Evolutionary conservation across 805 yeast genomes (phyloP).

Genomic region (Candida takata): DNA sequence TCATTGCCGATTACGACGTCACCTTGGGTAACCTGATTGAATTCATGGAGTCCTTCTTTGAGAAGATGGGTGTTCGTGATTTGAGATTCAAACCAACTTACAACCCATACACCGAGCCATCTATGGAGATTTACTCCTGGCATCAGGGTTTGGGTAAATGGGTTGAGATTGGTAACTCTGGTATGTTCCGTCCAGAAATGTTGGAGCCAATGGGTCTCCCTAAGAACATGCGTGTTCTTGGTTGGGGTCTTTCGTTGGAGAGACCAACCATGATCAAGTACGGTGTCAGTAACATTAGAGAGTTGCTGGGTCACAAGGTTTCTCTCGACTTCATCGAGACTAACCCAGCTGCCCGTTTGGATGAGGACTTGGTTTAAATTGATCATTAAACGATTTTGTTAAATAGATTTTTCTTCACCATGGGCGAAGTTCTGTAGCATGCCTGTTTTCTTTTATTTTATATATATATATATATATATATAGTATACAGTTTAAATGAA

Average conservation of each 20-base stretch:
- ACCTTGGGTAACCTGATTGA: slow-evolving; percentile 96
- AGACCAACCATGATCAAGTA: slow-evolving; percentile 99
- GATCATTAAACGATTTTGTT: background rate
- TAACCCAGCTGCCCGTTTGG: slow-evolving; percentile 97
- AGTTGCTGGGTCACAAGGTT: slow-evolving; percentile 94
- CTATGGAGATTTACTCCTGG: slow-evolving; percentile 95
- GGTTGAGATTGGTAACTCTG: slow-evolving; percentile 99
- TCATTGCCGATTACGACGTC: slow-evolving; percentile 89
- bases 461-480: background rate
- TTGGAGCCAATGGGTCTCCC: slow-evolving; percentile 98
- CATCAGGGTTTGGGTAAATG: slow-evolving; percentile 91
- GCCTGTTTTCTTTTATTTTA: too few species aligned
- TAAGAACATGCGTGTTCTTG: slow-evolving; percentile 84
- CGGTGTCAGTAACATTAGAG: slow-evolving; percentile 92
- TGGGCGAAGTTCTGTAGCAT: too few species aligned
- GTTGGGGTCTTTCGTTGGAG: slow-evolving; percentile 96
- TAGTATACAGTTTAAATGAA: slow-evolving; percentile 8
- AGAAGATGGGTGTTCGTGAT: slow-evolving; percentile 93
- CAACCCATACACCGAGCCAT: slow-evolving; percentile 98
- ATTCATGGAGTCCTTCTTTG: slow-evolving; percentile 95
- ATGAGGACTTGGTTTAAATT: slow-evolving; percentile 44
- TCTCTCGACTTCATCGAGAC: slow-evolving; percentile 88
- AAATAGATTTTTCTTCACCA: background rate
- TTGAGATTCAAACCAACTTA: slow-evolving; percentile 97
- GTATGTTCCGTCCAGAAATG: slow-evolving; percentile 99